Evolutionary conservation across 805 yeast genomes (phyloP).

Genomic region (Saturnispora ahearnii): DNA sequence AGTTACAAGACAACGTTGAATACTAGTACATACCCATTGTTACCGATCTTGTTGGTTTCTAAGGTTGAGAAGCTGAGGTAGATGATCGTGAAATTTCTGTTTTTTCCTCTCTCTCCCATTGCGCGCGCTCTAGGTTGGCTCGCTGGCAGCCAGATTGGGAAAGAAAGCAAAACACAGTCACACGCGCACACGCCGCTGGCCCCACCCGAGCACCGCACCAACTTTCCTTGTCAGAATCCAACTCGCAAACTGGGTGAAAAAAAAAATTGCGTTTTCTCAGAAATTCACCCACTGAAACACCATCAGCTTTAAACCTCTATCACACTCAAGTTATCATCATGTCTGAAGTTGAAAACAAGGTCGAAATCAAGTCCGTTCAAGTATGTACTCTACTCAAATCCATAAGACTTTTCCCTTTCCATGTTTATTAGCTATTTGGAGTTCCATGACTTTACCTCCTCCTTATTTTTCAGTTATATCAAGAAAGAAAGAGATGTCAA

Average conservation of each 20-base stretch:
- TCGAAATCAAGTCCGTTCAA: conserved; percentile 63
- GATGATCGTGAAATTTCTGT: neutral
- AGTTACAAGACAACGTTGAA: neutral
- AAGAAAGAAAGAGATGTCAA: no score
- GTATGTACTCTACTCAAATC: conserved; percentile 42
- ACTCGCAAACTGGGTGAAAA: conserved; percentile 1
- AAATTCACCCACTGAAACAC: no score
- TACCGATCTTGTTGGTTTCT: conserved; percentile 3
- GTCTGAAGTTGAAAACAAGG: conserved; percentile 32
- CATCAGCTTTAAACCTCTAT: neutral
- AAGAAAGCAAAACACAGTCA: neutral
- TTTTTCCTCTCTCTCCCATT: neutral
- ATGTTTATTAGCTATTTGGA: no score
- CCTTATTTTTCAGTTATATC: no score
- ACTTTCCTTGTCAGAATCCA: neutral
- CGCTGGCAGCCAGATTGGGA: neutral
- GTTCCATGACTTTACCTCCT: no score
- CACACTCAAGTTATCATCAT: conserved; percentile 10
- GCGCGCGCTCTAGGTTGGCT: neutral
- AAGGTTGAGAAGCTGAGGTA: neutral
- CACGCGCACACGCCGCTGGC: neutral
- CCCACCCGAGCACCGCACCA: conserved; percentile 8
- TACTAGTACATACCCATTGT: conserved; percentile 13
- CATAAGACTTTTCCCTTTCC: neutral
- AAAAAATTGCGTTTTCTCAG: neutral